phyloP scores from a whole-genome alignment of 2,329 filamentous ascomycete genomes.

The Orbilia brochopaga region DNA sequence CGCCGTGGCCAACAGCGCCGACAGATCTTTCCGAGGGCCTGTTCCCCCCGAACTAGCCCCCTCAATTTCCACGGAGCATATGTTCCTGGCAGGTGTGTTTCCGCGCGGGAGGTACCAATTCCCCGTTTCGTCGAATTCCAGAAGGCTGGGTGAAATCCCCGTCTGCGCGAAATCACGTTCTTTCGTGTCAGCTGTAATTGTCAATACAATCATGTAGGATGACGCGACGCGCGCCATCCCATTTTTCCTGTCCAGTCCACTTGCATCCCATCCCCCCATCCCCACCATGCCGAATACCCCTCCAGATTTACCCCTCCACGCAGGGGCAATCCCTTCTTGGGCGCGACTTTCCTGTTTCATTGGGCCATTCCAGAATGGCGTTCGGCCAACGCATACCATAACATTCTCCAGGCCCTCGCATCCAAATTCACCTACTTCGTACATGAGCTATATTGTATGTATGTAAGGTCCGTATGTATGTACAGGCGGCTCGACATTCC shows the following conservation, averaged over 20 bases:
- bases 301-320: neutral
- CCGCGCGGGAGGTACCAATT: neutral
- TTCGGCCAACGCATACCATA: neutral
- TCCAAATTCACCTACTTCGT: neutral
- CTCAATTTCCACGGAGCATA: constrained; percentile 9
- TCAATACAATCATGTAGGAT: constrained; percentile 5
- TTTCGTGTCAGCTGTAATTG: too few relatives aligned
- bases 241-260: constrained; percentile 16
- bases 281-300: neutral
- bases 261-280: constrained; percentile 19
- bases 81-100: neutral
- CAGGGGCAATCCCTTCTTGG: neutral
- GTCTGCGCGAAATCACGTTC: constrained; percentile 42
- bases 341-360: neutral
- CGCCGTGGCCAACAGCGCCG: too few relatives aligned
- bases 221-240: constrained; percentile 48
- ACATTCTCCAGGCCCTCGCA: neutral
- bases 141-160: constrained; percentile 19
- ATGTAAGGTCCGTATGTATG: too few relatives aligned
- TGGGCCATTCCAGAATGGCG: too few relatives aligned
- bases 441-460: too few relatives aligned
- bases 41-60: constrained; percentile 30
- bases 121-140: constrained; percentile 12
- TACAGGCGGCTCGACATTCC: neutral
- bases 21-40: constrained; percentile 22